phyloP scores from a whole-genome alignment of 2,329 filamentous ascomycete genomes.

The Dactylellina sp. region DNA sequence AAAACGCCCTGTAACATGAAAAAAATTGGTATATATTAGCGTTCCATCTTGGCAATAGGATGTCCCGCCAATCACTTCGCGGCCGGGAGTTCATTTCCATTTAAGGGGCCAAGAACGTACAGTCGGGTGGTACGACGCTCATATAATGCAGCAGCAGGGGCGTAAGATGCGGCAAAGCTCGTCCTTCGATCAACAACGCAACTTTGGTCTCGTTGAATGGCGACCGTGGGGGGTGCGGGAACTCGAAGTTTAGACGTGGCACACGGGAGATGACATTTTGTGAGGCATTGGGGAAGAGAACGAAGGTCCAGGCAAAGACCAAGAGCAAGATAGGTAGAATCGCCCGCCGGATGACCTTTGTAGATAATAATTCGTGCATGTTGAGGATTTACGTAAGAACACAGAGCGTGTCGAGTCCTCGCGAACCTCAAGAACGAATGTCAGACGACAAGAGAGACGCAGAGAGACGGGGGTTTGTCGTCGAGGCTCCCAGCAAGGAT shows the following conservation, averaged over 20 bases:
- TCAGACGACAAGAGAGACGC: too few species aligned
- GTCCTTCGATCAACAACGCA: constrained; percentile 70
- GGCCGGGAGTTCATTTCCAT: too few species aligned
- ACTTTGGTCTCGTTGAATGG: constrained; percentile 69
- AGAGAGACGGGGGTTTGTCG: not conserved
- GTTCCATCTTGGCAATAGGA: not conserved
- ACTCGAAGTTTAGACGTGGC: constrained; percentile 39
- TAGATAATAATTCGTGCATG: constrained; percentile 12
- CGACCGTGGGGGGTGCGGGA: constrained; percentile 60
- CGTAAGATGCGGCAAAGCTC: constrained; percentile 67
- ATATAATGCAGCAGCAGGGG: constrained; percentile 71
- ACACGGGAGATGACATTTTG: constrained; percentile 33
- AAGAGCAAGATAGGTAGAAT: constrained; percentile 37
- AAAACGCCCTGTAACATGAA: constrained; percentile 28
- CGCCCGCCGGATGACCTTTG: constrained; percentile 25
- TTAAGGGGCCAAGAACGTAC: constrained; percentile 67
- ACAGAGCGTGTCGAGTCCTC: not conserved
- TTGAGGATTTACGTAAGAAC: not conserved
- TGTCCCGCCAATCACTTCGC: too few species aligned
- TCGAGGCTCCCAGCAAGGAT: too few species aligned
- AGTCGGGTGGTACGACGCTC: constrained; percentile 70
- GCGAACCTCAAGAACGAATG: too few species aligned
- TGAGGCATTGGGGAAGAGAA: constrained; percentile 40
- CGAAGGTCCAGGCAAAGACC: constrained; percentile 41
- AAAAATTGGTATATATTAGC: not conserved